Evolutionary conservation across 768 basidiomycete species (phyloP), one percentile per base, ranked within the genome.

Genomic region (Russula griseocarnosa): DNA sequence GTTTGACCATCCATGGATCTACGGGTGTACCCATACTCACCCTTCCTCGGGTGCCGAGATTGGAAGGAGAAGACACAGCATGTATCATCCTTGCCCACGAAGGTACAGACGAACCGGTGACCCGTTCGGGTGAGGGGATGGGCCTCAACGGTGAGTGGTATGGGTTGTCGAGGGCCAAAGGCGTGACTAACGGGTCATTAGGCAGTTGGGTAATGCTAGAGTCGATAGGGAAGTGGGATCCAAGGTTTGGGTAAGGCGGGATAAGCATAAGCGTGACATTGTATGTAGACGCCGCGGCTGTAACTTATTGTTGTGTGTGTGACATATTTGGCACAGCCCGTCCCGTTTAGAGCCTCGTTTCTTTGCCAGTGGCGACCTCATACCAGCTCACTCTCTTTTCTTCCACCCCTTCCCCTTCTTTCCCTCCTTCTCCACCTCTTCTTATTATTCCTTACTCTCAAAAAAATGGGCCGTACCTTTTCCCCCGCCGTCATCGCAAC

Each of bases 1-100:
- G 74, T 44, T 73, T 84, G 26, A 79, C 76, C 8, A 75, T 76
- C 20, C 82, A 85, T 38, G 77, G 76, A 6, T 71, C 79, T 6
- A 71, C 77, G 2, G 70, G 69, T 16, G 76, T 80, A 1, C 86
- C 87, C 0, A 79, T 86, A 30, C 73, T 76, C 32, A 69, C 71
- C 0, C 78, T 79, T 0, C 60, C 72, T 5, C 76, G 83, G 44
- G 69, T 80, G 5, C 81, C 85, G 3, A 74, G 79, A 30, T 67
- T 57, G 13, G 79, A 84, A 47, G 81, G 80, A 3, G 85, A 86
- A 58, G 84, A 86, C 65, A 82, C 81, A 1, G 78, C 79, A 73
- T 67, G 84, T 51, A 59, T 82, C 13, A 70, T 73, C 2, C 51
- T 71, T 26, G 51, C 44, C 28, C 73, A 67, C 56, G 63, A 57